A percentile compares a stretch with the other conserved stretches of the same genome.
Conservation (phyloP, 2,329 filamentous ascomycete genomes). For the Mycocentrospora acerina region DNA sequence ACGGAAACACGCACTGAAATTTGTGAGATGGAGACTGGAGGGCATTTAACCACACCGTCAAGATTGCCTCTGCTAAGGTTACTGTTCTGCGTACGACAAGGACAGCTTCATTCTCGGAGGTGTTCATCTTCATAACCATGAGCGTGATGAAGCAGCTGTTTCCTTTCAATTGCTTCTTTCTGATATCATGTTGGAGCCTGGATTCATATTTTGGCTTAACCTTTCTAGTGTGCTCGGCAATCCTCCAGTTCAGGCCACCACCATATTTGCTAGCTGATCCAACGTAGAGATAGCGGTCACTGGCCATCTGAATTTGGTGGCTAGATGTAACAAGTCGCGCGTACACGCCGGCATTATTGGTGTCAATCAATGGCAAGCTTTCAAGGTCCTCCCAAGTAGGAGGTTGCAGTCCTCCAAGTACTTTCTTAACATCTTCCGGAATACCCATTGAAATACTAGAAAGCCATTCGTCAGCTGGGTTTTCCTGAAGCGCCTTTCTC, state of each 20-base stretch:
- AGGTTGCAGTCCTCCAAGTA: conserved; percentile 1
- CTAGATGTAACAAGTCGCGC: background rate
- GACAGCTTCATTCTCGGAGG: no score
- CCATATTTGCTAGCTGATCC: conserved; percentile 1
- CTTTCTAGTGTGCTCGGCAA: background rate
- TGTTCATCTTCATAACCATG: no score
- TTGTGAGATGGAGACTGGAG: no score
- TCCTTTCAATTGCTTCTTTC: no score
- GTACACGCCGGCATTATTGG: conserved; percentile 1
- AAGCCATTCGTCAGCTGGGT: background rate
- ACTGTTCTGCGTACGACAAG: no score
- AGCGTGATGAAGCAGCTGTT: no score
- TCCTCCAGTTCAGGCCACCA: conserved; percentile 1
- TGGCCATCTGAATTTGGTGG: background rate
- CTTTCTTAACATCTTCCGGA: conserved; percentile 1
- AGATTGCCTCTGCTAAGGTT: no score
- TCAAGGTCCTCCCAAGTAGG: conserved; percentile 2
- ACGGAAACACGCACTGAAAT: no score
- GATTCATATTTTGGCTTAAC: no score
- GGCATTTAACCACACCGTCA: no score
- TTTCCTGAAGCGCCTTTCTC: background rate
- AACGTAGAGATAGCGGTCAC: conserved; percentile 4
- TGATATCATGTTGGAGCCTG: no score
- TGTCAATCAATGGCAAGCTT: conserved; percentile 1
- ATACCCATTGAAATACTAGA: background rate